These are phyloP conservation scores for Eucalyptus marginata DNA, from an alignment of 345 rosid genomes.

Conservation along the genomic window DNA sequence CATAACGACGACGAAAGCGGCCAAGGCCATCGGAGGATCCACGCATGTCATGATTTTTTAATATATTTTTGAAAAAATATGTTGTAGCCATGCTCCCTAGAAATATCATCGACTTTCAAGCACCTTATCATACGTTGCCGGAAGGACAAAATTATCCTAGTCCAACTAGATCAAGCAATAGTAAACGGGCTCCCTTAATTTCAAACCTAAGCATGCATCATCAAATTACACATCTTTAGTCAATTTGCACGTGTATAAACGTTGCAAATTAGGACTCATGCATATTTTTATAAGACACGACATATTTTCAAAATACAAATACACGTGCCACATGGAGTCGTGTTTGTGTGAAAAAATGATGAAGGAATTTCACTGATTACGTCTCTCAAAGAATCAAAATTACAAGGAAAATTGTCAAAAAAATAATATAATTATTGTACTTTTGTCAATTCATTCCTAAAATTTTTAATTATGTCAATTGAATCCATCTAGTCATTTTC, in stretches of 20 bases:
- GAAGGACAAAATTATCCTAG: background rate
- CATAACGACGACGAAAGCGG: background rate
- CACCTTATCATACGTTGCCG: background rate
- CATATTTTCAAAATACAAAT: background rate
- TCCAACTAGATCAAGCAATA: background rate
- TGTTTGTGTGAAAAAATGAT: background rate
- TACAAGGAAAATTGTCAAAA: too few species aligned
- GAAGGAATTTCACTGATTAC: background rate
- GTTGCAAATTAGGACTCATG: background rate
- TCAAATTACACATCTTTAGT: background rate
- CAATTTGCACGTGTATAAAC: background rate
- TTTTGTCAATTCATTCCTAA: rapidly evolving
- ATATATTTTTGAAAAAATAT: too few species aligned
- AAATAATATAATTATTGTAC: rapidly evolving
- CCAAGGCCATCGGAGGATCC: too few species aligned
- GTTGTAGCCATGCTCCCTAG: rapidly evolving
- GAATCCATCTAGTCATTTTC: rapidly evolving
- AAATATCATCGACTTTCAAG: too few species aligned
- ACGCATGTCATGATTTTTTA: background rate
- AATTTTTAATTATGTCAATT: too few species aligned
- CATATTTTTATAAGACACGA: background rate
- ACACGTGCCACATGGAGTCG: rapidly evolving
- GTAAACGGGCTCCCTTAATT: background rate
- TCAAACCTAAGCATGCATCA: too few species aligned
- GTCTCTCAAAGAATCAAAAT: background rate